Base-by-base conservation (phyloP, 2,329 filamentous ascomycete genomes). In the Grosmannia huntii region DNA sequence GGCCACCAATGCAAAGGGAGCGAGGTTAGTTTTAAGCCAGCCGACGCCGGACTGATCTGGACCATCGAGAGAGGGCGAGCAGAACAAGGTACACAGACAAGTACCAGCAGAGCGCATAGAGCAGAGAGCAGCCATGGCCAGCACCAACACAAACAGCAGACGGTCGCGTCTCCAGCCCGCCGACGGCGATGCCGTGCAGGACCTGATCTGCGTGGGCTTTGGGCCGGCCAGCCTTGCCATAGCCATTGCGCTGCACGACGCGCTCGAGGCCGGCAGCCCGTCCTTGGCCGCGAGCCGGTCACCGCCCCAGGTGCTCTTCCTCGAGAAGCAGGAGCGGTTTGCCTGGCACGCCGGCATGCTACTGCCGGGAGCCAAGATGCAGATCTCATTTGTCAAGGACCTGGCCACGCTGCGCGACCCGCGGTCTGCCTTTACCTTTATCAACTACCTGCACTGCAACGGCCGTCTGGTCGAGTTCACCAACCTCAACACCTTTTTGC, bases 361-460 rank as follows among this genome's bases (percentile, higher is more conserved):
- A 60, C 81, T 97, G 3, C 89, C 90, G 0, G 91, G 90, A 5
- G 89, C 91, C 56, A 90, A 87, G 73, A 97, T 97, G 92, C 92
- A 97, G 70, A 97, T 97, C 65, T 95, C 89, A 11, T 97, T 96
- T 75, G 81, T 97, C 74, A 97, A 97, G 75, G 92, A 97, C 69
- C 82, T 97, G 70, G 92, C 92, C 4, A 94, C 89, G 4, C 78
- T 96, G 64, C 82, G 92, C 59, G 85, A 97, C 69, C 92, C 92
- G 9, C 83, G 87, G 62, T 95, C 89, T 64, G 81, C 90, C 66
- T 97, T 97, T 72, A 97, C 92, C 16, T 97, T 96, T 73, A 76
- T 96, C 68, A 96, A 96, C 73, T 97, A 97, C 70, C 81, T 97
- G 14, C 87, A 95, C 73, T 73, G 81, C 65, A 86, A 95, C 65